Evolutionary conservation across 1,284 basidiomycete genomes (phyloP), one percentile per base, ranked within the genome.

Genomic region (Hymenochaete sp.): DNA sequence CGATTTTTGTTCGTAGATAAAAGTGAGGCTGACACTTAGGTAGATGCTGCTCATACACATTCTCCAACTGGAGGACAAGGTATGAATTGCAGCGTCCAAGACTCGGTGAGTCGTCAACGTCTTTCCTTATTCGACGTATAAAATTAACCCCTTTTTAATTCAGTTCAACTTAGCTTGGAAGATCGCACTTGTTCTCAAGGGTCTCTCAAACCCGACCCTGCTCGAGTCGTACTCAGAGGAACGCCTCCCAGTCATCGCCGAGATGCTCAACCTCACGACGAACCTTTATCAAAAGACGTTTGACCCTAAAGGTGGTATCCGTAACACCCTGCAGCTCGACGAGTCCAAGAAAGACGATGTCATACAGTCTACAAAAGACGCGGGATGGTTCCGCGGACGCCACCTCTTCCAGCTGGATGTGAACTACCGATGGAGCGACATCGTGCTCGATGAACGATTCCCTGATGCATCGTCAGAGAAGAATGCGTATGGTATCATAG

Each of bases 51-150:
- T 1, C 67, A 68, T 50, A 62, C 67, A 11, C 70, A 72, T 48
- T 68, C 65, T 38, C 68, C 68, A 19, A 62, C 63, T 1, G 70
- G 71, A 16, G 66, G 69, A 11, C 69, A 72, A 47, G 70, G 67
- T 7, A 53, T 69, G 33, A 72, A 71, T 40, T 57, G 62, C 0
- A 51, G 60, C 22, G 55, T 70, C 8, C 67, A 69, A 49, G 68
- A 71, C 50, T 54, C 66, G 1, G 67, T 68, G 37, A 16, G 62
- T 48, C 13, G 63, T 47, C 29, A 13, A 6, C 13, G 13, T 35
- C 24, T 38, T n/a, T n/a, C n/a, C n/a, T n/a, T n/a, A n/a, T n/a
- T n/a, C n/a, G n/a, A n/a, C n/a, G n/a, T n/a, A n/a, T n/a, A n/a
- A n/a, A n/a, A n/a, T n/a, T n/a, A n/a, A n/a, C n/a, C 29, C 25